Percentiles rank a stretch among this genome's conserved stretches.
Evolutionary conservation across 495 filamentous ascomycete genomes (phyloP).

Genomic region (Daldinia loculata): DNA sequence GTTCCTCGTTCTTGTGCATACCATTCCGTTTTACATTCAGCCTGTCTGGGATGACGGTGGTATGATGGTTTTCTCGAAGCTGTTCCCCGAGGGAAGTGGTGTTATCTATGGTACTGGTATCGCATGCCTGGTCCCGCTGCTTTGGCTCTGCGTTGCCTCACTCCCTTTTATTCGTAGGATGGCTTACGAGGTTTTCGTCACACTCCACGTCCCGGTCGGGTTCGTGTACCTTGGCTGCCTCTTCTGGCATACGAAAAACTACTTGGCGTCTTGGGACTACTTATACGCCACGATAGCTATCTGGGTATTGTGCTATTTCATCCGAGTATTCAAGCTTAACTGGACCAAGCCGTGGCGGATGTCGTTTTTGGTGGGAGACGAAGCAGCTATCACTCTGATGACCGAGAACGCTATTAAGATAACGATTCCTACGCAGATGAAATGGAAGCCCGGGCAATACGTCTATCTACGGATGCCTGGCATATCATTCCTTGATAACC

Average conservation of each 20-base stretch:
- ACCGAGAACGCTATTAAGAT: constrained; percentile 92
- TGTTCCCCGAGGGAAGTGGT: constrained; percentile 68
- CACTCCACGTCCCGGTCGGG: constrained; percentile 81
- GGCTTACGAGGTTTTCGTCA: constrained; percentile 84
- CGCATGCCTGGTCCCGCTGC: constrained; percentile 82
- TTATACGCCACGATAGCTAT: constrained; percentile 83
- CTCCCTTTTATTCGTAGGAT: constrained; percentile 69
- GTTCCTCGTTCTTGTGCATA: constrained; percentile 83
- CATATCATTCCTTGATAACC: constrained; percentile 88
- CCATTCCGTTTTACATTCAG: constrained; percentile 87
- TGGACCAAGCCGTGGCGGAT: constrained; percentile 83
- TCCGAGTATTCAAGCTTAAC: constrained; percentile 80
- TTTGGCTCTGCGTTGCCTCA: constrained; percentile 84
- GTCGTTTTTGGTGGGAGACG: constrained; percentile 85
- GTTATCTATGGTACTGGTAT: constrained; percentile 89
- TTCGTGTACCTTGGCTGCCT: constrained; percentile 83
- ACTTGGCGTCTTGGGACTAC: constrained; percentile 89
- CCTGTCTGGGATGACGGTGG: constrained; percentile 83
- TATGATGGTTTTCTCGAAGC: constrained; percentile 67
- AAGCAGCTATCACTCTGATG: constrained; percentile 84
- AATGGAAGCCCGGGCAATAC: constrained; percentile 93
- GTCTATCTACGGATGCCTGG: constrained; percentile 94
- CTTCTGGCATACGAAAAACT: constrained; percentile 97
- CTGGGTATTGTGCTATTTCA: constrained; percentile 71
- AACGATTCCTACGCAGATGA: constrained; percentile 90